phyloP scores from a whole-genome alignment of 345 rosid species.

The Streptanthus diversifolius region DNA sequence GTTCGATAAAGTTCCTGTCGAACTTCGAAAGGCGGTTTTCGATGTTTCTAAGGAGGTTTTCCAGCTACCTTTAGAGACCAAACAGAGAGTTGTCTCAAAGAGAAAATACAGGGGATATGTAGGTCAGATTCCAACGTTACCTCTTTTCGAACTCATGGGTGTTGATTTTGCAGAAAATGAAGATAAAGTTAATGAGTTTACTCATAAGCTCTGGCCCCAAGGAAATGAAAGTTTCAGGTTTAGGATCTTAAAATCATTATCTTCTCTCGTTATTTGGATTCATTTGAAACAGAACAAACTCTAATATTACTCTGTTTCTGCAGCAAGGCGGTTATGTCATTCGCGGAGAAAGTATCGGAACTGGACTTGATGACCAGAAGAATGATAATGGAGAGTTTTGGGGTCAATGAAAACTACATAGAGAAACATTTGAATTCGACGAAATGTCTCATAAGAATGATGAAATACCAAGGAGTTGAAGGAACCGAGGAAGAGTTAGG shows the following conservation, averaged over 20 bases:
- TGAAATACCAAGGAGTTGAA: conserved; percentile 39
- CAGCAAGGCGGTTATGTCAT: conserved; percentile 33
- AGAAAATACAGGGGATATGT: conserved; percentile 23
- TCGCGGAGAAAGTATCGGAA: conserved; percentile 29
- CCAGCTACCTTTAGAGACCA: conserved; percentile 20
- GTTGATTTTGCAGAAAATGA: conserved; percentile 17
- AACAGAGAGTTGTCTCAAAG: conserved; percentile 21
- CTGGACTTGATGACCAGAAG: conserved; percentile 40
- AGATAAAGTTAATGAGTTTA: conserved; percentile 18
- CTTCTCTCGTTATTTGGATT: neutral
- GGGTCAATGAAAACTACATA: conserved; percentile 31
- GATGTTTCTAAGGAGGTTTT: conserved; percentile 12
- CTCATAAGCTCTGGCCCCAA: conserved; percentile 28
- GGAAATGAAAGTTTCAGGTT: conserved; percentile 25
- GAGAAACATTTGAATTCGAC: conserved; percentile 35
- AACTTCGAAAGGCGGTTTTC: conserved; percentile 17
- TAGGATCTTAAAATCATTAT: neutral
- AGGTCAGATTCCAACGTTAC: conserved; percentile 21
- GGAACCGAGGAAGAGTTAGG: conserved; percentile 33
- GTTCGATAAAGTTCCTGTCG: conserved; percentile 22
- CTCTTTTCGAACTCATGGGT: conserved; percentile 12
- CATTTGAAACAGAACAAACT: neutral
- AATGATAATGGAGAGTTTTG: conserved; percentile 60
- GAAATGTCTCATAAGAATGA: conserved; percentile 38
- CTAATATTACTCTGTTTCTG: neutral